Conservation (phyloP, 2,329 filamentous ascomycete species). For the Neofusicoccum kwambonambiense region DNA sequence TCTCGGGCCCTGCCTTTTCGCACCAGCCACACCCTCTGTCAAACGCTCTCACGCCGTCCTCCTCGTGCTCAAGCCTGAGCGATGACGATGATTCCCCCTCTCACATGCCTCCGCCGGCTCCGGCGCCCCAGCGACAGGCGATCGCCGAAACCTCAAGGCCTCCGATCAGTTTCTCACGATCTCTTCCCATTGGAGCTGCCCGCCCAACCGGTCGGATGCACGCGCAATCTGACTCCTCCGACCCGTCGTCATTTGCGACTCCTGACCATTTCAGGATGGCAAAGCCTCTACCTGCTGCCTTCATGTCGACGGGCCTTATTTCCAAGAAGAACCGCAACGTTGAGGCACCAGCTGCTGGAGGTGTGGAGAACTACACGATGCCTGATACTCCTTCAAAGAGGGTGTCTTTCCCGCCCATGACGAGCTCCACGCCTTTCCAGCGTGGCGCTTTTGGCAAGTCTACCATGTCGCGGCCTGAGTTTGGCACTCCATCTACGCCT, state of each 20-base stretch:
- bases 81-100: slow-evolving; percentile 66
- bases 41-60: slow-evolving; percentile 81
- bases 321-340: slow-evolving; percentile 85
- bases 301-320: slow-evolving; percentile 90
- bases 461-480: slow-evolving; percentile 67
- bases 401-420: slow-evolving; percentile 67
- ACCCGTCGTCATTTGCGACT: slow-evolving; percentile 63
- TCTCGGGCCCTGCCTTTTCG: slow-evolving; percentile 21
- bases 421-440: slow-evolving; percentile 45
- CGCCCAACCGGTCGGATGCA: slow-evolving; percentile 47
- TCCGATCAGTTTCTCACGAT: slow-evolving; percentile 63
- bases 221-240: slow-evolving; percentile 49
- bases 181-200: slow-evolving; percentile 66
- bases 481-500: slow-evolving; percentile 77
- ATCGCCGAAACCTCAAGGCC: slow-evolving; percentile 27
- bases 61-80: slow-evolving; percentile 71
- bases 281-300: slow-evolving; percentile 76
- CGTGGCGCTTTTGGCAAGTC: slow-evolving; percentile 61
- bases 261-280: slow-evolving; percentile 74
- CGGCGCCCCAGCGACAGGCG: slow-evolving; percentile 22
- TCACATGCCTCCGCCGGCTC: slow-evolving; percentile 52
- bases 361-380: slow-evolving; percentile 63
- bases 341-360: slow-evolving; percentile 60
- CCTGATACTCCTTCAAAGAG: slow-evolving; percentile 98
- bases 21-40: slow-evolving; percentile 73